Evolutionary conservation across 2,329 filamentous ascomycete genomes (phyloP), one percentile per base, ranked within the genome.

Genomic region (Botrytis fabae): DNA sequence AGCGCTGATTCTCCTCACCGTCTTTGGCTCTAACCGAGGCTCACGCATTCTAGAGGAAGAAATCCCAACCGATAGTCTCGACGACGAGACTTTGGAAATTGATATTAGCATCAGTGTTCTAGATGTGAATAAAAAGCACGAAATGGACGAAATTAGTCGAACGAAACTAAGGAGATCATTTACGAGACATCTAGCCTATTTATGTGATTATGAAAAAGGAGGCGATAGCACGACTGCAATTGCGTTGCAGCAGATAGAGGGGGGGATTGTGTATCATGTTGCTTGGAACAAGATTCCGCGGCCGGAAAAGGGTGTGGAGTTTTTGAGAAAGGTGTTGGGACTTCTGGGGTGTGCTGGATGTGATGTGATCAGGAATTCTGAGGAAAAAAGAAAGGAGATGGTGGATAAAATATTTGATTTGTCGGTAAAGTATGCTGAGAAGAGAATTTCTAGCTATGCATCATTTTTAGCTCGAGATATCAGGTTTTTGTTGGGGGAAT

Each of bases 11-110:
- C 73, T 85, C 9, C 78, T 83, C 14, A 57, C 70, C 7, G 77
- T 77, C 10, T 77, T 84, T 20, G 83, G 81, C 1, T 73, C 76
- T 32, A 81, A 79, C n/a, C 77, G 81, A 72, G 82, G 81, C 64
- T 74, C 76, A 14, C 71, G 60, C 0, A 60, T 57, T 1, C 59
- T 69, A 28, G 59, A 73, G 40, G 70, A 70, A 38, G 46, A 74
- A 69, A 38, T 38, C 25, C 12, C 60, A 73, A 62, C 69, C 22
- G 72, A 71, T 71, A 20, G 4, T 51, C 25, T 51, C 48, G 48
- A 57, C 73, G 72, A 70, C 14, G 48, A 40, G 48, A 18, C n/a
- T 14, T 51, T n/a, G 22, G 22, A 51, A 14, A n/a, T 51, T 51
- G 48, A 51, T n/a, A 25, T 51, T 22, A 51, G 12, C 9, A 25